Conservation (phyloP, 371 early-diverging fungal genomes). For the Funneliformis caledonium region DNA sequence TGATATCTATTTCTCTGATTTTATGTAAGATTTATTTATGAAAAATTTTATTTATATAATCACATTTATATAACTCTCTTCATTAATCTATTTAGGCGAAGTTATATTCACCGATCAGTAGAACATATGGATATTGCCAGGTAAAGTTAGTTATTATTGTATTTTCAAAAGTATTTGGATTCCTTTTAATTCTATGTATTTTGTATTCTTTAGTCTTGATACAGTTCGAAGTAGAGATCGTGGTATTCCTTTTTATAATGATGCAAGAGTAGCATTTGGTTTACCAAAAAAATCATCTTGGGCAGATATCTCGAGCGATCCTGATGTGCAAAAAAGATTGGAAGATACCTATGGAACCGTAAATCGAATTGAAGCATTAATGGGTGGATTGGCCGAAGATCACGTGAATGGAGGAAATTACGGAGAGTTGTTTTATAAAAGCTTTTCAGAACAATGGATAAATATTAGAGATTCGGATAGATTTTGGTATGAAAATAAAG, state of each 20-base stretch:
- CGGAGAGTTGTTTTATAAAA: slow-evolving; percentile 13
- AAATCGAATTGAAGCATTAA: slow-evolving; percentile 10
- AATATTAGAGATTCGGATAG: slow-evolving; percentile 20
- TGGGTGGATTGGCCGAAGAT: slow-evolving; percentile 31
- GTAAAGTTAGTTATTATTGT: neutral
- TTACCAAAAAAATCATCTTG: neutral
- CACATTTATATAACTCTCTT: neutral
- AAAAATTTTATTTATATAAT: too few relatives aligned
- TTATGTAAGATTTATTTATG: neutral
- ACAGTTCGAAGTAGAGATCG: neutral
- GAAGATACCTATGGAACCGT: neutral
- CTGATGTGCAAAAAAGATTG: neutral
- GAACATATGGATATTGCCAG: neutral
- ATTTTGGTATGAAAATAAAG: slow-evolving; percentile 13
- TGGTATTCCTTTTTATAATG: slow-evolving; percentile 25
- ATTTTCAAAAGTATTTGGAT: neutral
- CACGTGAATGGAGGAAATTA: slow-evolving; percentile 11
- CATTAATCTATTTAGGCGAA: neutral
- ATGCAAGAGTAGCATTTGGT: neutral
- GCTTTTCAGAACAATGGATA: neutral
- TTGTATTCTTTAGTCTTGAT: neutral
- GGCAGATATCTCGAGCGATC: neutral
- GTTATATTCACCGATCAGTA: too few relatives aligned
- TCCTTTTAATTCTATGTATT: neutral
- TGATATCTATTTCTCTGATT: neutral